phyloP scores from a whole-genome alignment of 805 yeast genomes.

The Yarrowia sp. region DNA sequence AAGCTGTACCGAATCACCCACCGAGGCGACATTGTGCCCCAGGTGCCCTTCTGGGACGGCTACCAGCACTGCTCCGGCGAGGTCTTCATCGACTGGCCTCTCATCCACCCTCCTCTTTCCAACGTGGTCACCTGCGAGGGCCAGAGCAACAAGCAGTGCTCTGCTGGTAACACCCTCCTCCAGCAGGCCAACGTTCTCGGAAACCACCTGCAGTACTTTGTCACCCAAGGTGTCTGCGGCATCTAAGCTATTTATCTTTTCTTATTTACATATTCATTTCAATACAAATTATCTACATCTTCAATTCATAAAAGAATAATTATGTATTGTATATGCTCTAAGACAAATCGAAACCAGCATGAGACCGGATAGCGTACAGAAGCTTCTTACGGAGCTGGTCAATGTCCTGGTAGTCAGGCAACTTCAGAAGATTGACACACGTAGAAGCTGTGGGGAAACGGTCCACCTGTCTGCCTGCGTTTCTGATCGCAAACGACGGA shows the following conservation, averaged over 20 bases:
- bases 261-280: no score
- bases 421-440: constrained; percentile 79
- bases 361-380: constrained; percentile 73
- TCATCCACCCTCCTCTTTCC: constrained; percentile 7
- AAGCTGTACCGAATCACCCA: constrained; percentile 19
- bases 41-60: constrained; percentile 17
- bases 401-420: constrained; percentile 78
- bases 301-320: no score
- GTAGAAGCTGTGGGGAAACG: constrained; percentile 91
- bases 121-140: constrained; percentile 10
- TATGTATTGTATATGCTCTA: neutral
- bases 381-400: constrained; percentile 58
- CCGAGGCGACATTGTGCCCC: constrained; percentile 16
- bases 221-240: constrained; percentile 9
- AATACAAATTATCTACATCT: no score
- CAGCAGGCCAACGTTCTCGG: neutral
- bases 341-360: constrained; percentile 84
- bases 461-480: constrained; percentile 53
- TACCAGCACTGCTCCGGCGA: constrained; percentile 20
- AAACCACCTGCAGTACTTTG: constrained; percentile 6
- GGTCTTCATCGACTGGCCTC: neutral
- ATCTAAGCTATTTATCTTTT: neutral
- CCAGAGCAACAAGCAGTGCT: constrained; percentile 3
- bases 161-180: neutral
- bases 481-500: constrained; percentile 80